Percentiles rank a stretch among this genome's conserved stretches.
Evolutionary conservation across 2,329 filamentous ascomycete species (phyloP).

Genomic region (Ophiosphaerella korrae): DNA sequence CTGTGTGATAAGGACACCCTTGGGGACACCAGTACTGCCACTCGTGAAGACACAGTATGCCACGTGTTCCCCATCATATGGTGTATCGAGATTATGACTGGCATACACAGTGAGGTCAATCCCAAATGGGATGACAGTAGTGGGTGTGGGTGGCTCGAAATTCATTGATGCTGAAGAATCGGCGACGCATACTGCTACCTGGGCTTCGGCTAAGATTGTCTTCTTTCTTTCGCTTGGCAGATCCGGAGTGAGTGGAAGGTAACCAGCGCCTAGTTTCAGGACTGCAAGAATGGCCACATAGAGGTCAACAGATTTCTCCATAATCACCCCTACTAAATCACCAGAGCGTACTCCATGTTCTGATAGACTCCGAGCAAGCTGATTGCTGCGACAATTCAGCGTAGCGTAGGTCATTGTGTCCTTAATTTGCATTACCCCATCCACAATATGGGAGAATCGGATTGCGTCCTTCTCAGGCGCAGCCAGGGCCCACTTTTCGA

Average conservation of each 20-base stretch:
- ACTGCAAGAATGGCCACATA: conserved; percentile 77
- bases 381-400: conserved; percentile 69
- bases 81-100: conserved; percentile 44
- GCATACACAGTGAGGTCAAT: conserved; percentile 41
- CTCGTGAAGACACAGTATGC: conserved; percentile 85
- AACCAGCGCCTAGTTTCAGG: conserved; percentile 76
- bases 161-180: conserved; percentile 21
- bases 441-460: conserved; percentile 61
- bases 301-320: conserved; percentile 75
- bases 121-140: conserved; percentile 37
- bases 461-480: conserved; percentile 66
- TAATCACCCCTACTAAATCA: conserved; percentile 71
- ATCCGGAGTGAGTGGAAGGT: conserved; percentile 78
- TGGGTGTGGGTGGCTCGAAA: conserved; percentile 9
- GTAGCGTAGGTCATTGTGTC: conserved; percentile 65
- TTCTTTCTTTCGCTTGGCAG: conserved; percentile 66
- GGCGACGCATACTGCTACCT: conserved; percentile 56
- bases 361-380: conserved; percentile 63
- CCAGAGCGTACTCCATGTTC: conserved; percentile 55
- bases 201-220: conserved; percentile 67
- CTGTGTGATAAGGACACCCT: conserved; percentile 79
- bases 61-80: conserved; percentile 56
- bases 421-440: conserved; percentile 36
- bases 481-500: conserved; percentile 59
- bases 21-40: conserved; percentile 79